Base-by-base conservation (phyloP, 495 filamentous ascomycete species). In the Filosporella fistucella region DNA sequence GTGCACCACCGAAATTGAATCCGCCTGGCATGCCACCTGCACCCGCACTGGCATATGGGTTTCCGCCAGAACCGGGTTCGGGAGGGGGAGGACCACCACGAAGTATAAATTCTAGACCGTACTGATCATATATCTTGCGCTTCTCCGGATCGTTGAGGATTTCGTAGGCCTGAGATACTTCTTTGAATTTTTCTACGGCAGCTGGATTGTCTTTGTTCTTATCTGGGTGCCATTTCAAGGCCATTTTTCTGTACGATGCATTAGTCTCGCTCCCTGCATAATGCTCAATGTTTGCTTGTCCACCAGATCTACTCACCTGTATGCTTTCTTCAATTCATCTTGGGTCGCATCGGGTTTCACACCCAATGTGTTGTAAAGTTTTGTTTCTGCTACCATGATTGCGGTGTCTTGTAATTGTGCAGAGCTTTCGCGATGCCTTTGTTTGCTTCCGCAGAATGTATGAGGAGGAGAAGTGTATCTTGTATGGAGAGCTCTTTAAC, bases 291-390 rank as follows among this genome's bases (percentile, higher is more conserved):
- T n/a, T n/a, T n/a, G n/a, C n/a, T n/a, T n/a, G n/a, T n/a, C n/a
- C n/a, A n/a, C n/a, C n/a, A n/a, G n/a, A n/a, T n/a, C n/a, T 6
- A 55, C 78, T 69, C 82, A 88, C 86, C 84, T 72, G 63, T 98
- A 98, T 28, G 84, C 93, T 60, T 99, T 99, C 68, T 95, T 96
- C 66, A 99, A 93, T 47, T 97, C 90, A 61, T 96, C 93, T 60
- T 91, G 86, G 2, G 78, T 77, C 3, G 91, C 88, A 44, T 81
- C 77, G 10, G 93, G 79, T 58, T 84, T 85, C 70, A 95, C 64
- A 62, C 76, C 75, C 38, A 95, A 70, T 30, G 75, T 67, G 65
- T 94, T 85, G 66, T 95, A 95, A 38, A 95, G 76, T 60, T 88
- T 91, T 13, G 84, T 88, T 68, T 95, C 89, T 49, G 85, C 84